Evolutionary conservation across 345 rosid species (phyloP).

Genomic region (Eucalyptus erythrocorys): DNA sequence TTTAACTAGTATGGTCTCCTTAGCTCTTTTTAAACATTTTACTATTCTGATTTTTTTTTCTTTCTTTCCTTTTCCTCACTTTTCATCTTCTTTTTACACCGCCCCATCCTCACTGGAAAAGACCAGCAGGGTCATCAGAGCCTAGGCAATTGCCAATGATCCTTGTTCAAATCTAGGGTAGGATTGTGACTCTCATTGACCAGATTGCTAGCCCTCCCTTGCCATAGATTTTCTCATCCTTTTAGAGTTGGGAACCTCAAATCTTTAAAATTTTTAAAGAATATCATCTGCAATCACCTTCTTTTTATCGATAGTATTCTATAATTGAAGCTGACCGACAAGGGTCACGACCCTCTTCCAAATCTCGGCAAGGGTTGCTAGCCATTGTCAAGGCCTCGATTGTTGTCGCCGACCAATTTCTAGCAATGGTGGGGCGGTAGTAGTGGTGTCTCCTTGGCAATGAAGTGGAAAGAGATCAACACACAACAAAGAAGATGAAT

Average conservation of each 20-base stretch:
- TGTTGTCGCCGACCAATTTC: fast-evolving
- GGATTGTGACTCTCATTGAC: background rate
- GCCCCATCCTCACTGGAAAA: background rate
- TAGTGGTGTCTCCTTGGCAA: background rate
- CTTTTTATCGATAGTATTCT: too few species aligned
- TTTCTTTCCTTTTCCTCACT: background rate
- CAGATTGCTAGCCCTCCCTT: background rate
- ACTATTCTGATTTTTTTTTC: background rate
- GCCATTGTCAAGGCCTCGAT: background rate
- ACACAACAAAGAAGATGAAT: background rate
- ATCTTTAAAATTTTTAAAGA: too few species aligned
- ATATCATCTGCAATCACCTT: too few species aligned
- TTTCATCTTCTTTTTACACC: background rate
- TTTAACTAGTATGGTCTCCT: background rate
- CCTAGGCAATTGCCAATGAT: background rate
- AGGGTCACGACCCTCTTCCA: background rate
- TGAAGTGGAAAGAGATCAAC: background rate
- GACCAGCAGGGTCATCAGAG: fast-evolving
- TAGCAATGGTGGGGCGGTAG: background rate
- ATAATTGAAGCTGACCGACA: too few species aligned
- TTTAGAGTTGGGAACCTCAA: too few species aligned
- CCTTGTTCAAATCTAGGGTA: background rate
- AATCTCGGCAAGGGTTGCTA: background rate
- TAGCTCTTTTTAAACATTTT: background rate
- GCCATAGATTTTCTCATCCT: too few species aligned